These are phyloP conservation scores for Eucalyptus microcorys DNA, from an alignment of 345 rosid species.

Conservation along the genomic window DNA sequence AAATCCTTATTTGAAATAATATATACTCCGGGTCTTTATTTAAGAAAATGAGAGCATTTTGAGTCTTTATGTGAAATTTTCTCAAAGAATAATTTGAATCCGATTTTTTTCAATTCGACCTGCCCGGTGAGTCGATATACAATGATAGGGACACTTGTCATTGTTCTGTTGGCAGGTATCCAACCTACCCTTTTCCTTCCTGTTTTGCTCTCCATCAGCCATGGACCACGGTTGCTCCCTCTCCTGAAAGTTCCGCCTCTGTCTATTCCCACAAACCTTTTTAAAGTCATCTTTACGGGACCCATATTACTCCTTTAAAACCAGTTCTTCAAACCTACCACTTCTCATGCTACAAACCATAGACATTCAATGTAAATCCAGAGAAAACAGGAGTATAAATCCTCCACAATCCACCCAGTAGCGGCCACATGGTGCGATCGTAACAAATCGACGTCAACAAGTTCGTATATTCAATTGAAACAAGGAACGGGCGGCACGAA, in stretches of 20 bases:
- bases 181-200: neutral
- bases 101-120: rapidly evolving
- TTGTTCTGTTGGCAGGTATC: neutral
- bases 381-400: neutral
- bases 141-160: neutral
- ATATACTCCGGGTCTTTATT: rapidly evolving
- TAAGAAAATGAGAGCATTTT: rapidly evolving
- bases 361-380: neutral
- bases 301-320: neutral
- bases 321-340: neutral
- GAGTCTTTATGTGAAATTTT: rapidly evolving
- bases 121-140: rapidly evolving
- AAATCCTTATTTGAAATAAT: rapidly evolving
- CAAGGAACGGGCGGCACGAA: neutral
- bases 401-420: neutral
- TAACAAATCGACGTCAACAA: neutral
- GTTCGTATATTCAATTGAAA: neutral
- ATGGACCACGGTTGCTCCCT: neutral
- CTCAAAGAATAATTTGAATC: too few relatives aligned
- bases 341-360: neutral
- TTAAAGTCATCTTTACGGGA: neutral
- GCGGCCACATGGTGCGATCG: neutral
- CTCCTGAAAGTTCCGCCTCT: neutral
- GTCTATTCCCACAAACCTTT: neutral
- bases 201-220: neutral